phyloP scores from a whole-genome alignment of 2,329 filamentous ascomycete genomes.

The Trichoderma brevicompactum region DNA sequence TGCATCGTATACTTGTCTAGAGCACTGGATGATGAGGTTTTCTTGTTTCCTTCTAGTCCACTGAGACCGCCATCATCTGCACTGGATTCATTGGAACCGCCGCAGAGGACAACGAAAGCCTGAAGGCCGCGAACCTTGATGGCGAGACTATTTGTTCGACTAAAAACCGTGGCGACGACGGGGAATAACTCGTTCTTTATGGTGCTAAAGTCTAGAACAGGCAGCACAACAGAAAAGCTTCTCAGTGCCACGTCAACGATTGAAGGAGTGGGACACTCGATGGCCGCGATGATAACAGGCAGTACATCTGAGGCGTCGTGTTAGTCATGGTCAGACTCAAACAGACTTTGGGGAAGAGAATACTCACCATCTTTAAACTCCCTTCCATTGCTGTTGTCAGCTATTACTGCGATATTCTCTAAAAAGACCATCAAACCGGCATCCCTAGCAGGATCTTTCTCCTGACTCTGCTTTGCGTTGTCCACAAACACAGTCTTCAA shows the following conservation, averaged over 20 bases:
- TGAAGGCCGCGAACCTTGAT: slow-evolving; percentile 94
- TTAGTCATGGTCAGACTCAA: background rate
- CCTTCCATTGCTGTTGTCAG: slow-evolving; percentile 82
- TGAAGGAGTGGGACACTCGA: slow-evolving; percentile 87
- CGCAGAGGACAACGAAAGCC: slow-evolving; percentile 87
- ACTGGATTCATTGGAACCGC: slow-evolving; percentile 64
- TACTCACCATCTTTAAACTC: slow-evolving; percentile 88
- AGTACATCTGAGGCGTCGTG: slow-evolving; percentile 68
- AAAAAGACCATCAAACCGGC: slow-evolving; percentile 90
- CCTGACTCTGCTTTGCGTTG: slow-evolving; percentile 60
- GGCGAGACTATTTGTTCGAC: slow-evolving; percentile 86
- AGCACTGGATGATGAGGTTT: slow-evolving; percentile 72
- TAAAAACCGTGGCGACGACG: slow-evolving; percentile 86
- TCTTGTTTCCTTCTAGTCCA: slow-evolving; percentile 65
- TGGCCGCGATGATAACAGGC: slow-evolving; percentile 79
- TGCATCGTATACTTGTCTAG: slow-evolving; percentile 98
- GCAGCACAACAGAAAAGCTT: slow-evolving; percentile 77
- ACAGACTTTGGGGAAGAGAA: background rate
- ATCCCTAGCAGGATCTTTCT: slow-evolving; percentile 82
- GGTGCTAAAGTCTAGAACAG: slow-evolving; percentile 91
- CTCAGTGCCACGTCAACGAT: slow-evolving; percentile 85
- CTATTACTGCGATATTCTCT: slow-evolving; percentile 77
- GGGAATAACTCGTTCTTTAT: slow-evolving; percentile 98
- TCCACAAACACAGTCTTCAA: slow-evolving; percentile 81
- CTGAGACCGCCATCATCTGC: slow-evolving; percentile 72